These are phyloP conservation scores for Rosa lucieae DNA, from an alignment of 306 rosid species.

Conservation along the genomic window DNA sequence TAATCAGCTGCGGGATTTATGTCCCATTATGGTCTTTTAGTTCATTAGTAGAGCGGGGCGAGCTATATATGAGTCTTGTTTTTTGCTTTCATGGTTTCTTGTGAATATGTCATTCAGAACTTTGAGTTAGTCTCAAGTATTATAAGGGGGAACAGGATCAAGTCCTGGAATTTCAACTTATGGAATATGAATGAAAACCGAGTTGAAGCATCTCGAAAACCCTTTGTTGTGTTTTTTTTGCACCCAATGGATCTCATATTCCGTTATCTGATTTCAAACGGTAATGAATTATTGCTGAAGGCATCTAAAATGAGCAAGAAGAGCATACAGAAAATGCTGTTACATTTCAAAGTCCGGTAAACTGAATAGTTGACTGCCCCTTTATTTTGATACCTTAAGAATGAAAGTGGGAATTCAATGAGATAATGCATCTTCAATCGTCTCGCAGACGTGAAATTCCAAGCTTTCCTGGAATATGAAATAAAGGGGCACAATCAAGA, in stretches of 20 bases:
- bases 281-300: constrained; percentile 21
- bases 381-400: constrained; percentile 15
- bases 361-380: constrained; percentile 1
- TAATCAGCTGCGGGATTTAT: constrained; percentile 36
- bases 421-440: constrained; percentile 21
- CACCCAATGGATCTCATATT: neutral
- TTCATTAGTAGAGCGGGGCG: constrained; percentile 29
- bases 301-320: constrained; percentile 11
- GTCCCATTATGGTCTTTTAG: constrained; percentile 34
- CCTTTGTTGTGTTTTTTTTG: neutral
- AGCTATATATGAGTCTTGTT: constrained; percentile 27
- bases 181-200: constrained; percentile 25
- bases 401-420: constrained; percentile 18
- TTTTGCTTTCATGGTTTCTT: constrained; percentile 31
- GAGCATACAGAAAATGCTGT: neutral
- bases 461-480: constrained; percentile 23
- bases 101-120: constrained; percentile 61
- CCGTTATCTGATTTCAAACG: neutral
- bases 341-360: neutral
- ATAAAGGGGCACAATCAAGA: constrained; percentile 14
- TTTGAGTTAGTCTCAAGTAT: constrained; percentile 31
- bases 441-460: constrained; percentile 24
- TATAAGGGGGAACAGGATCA: constrained; percentile 34
- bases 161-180: constrained; percentile 24
- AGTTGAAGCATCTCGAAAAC: constrained; percentile 24